Base-by-base conservation (phyloP, 495 filamentous ascomycete species). In the Rostrohypoxylon terebratum region DNA sequence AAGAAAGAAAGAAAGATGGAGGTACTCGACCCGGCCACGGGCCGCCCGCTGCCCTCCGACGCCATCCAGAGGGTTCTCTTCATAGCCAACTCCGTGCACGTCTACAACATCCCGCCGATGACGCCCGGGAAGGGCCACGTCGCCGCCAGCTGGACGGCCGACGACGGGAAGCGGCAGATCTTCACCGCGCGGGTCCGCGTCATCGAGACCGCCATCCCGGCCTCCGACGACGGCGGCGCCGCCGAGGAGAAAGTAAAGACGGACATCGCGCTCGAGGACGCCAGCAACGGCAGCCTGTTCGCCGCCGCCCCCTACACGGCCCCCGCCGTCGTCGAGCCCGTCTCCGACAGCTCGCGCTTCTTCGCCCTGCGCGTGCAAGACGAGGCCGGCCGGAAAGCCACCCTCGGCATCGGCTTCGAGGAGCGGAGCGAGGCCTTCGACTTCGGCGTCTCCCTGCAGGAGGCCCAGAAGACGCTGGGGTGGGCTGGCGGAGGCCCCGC, bases 371-470 rank as follows among this genome's bases (percentile, higher is more conserved):
- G 89, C n/a, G 92, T 96, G 8, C 87, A 89, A 40, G 90, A 91
- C 50, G 90, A 87, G 51, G 85, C 85, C 1, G 87, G 87, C 1
- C 81, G 87, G 67, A 94, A 93, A 74, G 93, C 93, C 21, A 85
- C 88, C 36, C 80, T 95, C 25, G 93, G 93, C n/a, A 86, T 96
- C 54, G 93, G 93, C 11, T 96, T 94, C 75, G 93, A 94, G 82
- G 92, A 95, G 80, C 81, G 93, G 45, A 88, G 87, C 77, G 92
- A 93, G 67, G 92, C 93, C 7, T 92, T 94, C 61, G 93, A 96
- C 71, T 94, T 94, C 66, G 87, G 87, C 21, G 89, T 94, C n/a
- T 83, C 87, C n/a, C 79, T 96, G 73, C 91, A 92, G 78, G 92
- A 93, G 75, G 87, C 88, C 13, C 81, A 89, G 59, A 88, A 87